These are phyloP conservation scores for Pulicaria dysenterica DNA, from an alignment of 129 eudicot species.

Conservation along the genomic window DNA sequence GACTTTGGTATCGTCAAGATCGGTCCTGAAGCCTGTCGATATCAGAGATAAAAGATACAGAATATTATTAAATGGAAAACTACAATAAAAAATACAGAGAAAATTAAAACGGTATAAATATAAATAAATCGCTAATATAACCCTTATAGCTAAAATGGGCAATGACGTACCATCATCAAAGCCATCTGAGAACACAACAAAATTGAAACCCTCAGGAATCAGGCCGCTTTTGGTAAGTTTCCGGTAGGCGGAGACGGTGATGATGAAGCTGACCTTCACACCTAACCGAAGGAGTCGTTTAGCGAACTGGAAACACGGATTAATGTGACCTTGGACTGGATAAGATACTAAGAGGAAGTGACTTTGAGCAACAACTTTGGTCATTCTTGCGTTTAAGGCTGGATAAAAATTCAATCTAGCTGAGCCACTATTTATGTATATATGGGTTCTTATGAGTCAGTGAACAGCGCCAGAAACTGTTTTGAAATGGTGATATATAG, in stretches of 20 bases:
- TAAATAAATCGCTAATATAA: too few species aligned
- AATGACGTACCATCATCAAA: constrained; percentile 27
- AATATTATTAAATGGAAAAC: constrained; percentile 15
- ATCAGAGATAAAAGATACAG: too few species aligned
- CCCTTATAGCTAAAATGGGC: too few species aligned
- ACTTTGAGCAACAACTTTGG: constrained; percentile 4
- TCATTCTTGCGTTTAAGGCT: neutral
- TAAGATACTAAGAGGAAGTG: constrained; percentile 52
- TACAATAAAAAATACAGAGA: too few species aligned
- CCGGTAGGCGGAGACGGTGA: constrained; percentile 16
- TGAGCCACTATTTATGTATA: too few species aligned
- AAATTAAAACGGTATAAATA: too few species aligned
- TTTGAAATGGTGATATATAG: neutral
- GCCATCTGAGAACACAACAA: constrained; percentile 41
- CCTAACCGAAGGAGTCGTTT: constrained; percentile 45
- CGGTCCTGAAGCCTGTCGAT: neutral
- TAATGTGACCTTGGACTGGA: constrained; percentile 59
- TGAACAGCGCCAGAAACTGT: constrained; percentile 1
- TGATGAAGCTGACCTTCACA: constrained; percentile 42
- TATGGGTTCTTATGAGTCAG: too few species aligned
- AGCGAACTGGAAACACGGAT: constrained; percentile 49
- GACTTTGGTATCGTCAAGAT: neutral
- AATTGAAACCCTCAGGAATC: constrained; percentile 14
- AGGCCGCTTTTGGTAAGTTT: constrained; percentile 26
- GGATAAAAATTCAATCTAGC: too few species aligned